A percentile compares a stretch with the other conserved stretches of the same genome.
Evolutionary conservation across 176 grass and related monocot genomes (phyloP).

Genomic region (Typha latifolia): DNA sequence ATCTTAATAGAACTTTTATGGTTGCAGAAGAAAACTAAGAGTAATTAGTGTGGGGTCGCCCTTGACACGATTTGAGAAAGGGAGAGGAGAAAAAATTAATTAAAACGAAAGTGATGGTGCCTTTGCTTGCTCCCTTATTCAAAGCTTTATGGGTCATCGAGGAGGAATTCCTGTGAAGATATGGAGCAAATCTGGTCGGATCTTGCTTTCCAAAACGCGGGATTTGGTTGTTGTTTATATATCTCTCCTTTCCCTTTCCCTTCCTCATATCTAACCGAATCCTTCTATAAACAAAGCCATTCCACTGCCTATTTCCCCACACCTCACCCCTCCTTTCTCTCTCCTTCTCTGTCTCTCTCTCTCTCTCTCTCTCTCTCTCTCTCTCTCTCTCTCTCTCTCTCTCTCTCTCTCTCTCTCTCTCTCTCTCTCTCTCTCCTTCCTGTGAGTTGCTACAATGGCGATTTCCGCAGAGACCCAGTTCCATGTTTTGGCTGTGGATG

Average conservation of each 20-base stretch:
- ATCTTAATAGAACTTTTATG: too few relatives aligned
- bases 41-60: not conserved
- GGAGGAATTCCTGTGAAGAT: constrained; percentile 63
- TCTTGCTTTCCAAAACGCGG: constrained; percentile 52
- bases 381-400: constrained; percentile 13
- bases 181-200: constrained; percentile 65
- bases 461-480: constrained; percentile 39
- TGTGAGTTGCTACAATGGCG: constrained; percentile 31
- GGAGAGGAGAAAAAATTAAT: not conserved
- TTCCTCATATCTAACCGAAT: constrained; percentile 31
- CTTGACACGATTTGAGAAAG: too few relatives aligned
- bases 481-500: constrained; percentile 83
- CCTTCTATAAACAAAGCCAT: constrained; percentile 34
- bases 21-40: too few relatives aligned
- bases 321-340: constrained; percentile 7
- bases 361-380: not conserved
- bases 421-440: constrained; percentile 1
- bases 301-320: constrained; percentile 18
- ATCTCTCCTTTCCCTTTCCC: constrained; percentile 8
- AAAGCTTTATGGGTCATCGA: constrained; percentile 1
- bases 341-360: constrained; percentile 17
- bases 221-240: constrained; percentile 48
- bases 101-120: not conserved
- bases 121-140: not conserved
- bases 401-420: not conserved